phyloP scores from a whole-genome alignment of 306 rosid species.

The Malus sylvestris region DNA sequence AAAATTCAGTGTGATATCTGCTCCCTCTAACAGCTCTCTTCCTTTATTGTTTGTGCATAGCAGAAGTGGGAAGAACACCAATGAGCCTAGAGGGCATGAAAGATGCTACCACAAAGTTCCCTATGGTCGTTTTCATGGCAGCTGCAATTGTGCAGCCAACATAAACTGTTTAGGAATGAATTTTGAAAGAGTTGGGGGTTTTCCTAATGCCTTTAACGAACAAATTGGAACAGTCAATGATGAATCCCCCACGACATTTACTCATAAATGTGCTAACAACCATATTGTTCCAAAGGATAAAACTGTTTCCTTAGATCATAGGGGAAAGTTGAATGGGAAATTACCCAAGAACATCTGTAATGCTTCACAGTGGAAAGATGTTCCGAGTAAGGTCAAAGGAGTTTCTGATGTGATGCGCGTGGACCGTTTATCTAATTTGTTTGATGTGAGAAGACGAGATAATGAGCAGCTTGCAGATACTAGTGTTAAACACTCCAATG shows the following conservation, averaged over 20 bases:
- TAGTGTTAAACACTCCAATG: slow-evolving; percentile 23
- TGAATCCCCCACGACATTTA: slow-evolving; percentile 24
- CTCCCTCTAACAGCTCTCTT: background rate
- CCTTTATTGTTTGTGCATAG: slow-evolving; percentile 31
- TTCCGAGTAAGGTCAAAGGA: slow-evolving; percentile 47
- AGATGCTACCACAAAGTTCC: slow-evolving; percentile 29
- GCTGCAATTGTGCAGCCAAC: slow-evolving; percentile 16
- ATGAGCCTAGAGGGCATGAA: slow-evolving; percentile 29
- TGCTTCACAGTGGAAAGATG: slow-evolving; percentile 57
- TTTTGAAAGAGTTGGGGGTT: slow-evolving; percentile 28
- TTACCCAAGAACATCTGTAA: slow-evolving; percentile 15
- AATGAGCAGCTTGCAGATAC: slow-evolving; percentile 21
- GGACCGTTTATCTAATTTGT: slow-evolving; percentile 22
- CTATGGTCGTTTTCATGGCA: slow-evolving; percentile 19
- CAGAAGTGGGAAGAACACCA: slow-evolving; percentile 22
- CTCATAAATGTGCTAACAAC: slow-evolving; percentile 27
- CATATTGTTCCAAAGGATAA: slow-evolving; percentile 13
- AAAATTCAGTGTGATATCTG: background rate
- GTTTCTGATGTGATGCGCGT: slow-evolving; percentile 23
- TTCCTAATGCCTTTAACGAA: slow-evolving; percentile 13
- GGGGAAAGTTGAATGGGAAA: slow-evolving; percentile 23
- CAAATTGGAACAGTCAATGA: slow-evolving; percentile 17
- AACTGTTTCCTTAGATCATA: slow-evolving; percentile 20
- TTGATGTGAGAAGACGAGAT: slow-evolving; percentile 29
- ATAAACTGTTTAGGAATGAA: slow-evolving; percentile 21